Percentiles rank a stretch among this genome's conserved stretches.
Conservation (phyloP, 2,329 filamentous ascomycete genomes). For the Graphilbum sp. region DNA sequence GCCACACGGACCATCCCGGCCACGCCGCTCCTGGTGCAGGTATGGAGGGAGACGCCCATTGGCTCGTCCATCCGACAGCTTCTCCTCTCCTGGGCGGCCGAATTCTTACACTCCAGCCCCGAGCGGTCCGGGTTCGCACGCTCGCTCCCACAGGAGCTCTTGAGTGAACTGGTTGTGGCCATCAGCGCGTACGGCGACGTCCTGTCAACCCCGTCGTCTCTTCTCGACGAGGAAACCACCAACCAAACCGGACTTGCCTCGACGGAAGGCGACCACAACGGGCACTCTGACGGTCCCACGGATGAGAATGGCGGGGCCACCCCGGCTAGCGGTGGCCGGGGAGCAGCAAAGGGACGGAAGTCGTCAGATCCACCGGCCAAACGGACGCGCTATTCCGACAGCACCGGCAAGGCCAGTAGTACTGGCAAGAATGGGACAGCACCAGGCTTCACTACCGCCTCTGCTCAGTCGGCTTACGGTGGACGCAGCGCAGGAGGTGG, state of each 20-base stretch:
- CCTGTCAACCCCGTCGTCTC: conserved; percentile 10
- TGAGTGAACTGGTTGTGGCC: conserved; percentile 44
- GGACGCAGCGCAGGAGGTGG: neutral
- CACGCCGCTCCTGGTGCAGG: conserved; percentile 40
- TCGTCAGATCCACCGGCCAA: conserved; percentile 15
- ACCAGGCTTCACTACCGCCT: neutral
- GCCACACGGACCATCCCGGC: conserved; percentile 38
- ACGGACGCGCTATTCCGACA: conserved; percentile 21
- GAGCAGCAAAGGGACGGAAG: no score
- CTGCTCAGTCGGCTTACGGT: neutral
- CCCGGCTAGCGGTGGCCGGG: conserved; percentile 3
- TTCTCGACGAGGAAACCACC: no score
- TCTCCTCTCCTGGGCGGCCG: conserved; percentile 43
- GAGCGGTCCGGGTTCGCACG: conserved; percentile 40
- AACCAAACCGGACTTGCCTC: no score
- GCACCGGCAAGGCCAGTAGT: neutral
- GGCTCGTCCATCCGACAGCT: conserved; percentile 42
- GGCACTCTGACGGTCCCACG: conserved; percentile 14
- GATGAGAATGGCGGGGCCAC: conserved; percentile 26
- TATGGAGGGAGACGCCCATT: conserved; percentile 45
- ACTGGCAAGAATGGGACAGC: neutral
- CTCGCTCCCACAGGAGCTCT: conserved; percentile 43
- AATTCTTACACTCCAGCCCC: conserved; percentile 44
- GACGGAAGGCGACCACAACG: conserved; percentile 36
- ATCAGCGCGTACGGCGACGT: conserved; percentile 30